Evolutionary conservation across 495 filamentous ascomycete genomes (phyloP).

Genomic region (Articulospora tetracladia): DNA sequence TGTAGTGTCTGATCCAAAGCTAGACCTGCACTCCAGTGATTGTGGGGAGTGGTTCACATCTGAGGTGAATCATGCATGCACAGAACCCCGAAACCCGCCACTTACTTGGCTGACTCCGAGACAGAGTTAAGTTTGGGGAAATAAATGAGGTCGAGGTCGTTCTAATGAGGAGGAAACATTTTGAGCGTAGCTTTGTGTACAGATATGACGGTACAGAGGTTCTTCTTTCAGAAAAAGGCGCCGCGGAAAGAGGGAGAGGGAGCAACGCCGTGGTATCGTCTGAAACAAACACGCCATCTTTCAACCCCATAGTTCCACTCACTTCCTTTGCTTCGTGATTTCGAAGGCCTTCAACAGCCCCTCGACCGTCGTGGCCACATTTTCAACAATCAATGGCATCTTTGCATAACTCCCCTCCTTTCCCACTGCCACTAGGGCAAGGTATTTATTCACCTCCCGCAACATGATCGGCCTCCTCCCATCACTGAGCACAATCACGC

Average conservation of each 20-base stretch:
- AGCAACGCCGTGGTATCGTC: background rate
- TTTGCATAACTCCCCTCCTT: conserved; percentile 58
- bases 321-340: conserved; percentile 46
- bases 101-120: no score
- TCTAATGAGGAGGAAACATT: no score
- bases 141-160: no score
- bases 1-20: no score
- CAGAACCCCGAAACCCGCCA: no score
- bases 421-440: conserved; percentile 74
- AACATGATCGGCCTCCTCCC: conserved; percentile 79
- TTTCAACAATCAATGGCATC: conserved; percentile 56
- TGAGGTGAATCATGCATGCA: no score
- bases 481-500: conserved; percentile 71
- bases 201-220: no score
- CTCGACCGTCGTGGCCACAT: conserved; percentile 50
- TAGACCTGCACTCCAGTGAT: no score
- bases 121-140: no score
- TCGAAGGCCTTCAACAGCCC: conserved; percentile 53
- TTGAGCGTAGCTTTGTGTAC: no score
- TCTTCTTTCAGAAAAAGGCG: no score
- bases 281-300: background rate
- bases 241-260: background rate
- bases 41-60: no score
- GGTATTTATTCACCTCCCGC: conserved; percentile 85
- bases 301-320: background rate